These are phyloP conservation scores for Calonectria naviculata DNA, from an alignment of 2,329 filamentous ascomycete species.

Conservation along the genomic window DNA sequence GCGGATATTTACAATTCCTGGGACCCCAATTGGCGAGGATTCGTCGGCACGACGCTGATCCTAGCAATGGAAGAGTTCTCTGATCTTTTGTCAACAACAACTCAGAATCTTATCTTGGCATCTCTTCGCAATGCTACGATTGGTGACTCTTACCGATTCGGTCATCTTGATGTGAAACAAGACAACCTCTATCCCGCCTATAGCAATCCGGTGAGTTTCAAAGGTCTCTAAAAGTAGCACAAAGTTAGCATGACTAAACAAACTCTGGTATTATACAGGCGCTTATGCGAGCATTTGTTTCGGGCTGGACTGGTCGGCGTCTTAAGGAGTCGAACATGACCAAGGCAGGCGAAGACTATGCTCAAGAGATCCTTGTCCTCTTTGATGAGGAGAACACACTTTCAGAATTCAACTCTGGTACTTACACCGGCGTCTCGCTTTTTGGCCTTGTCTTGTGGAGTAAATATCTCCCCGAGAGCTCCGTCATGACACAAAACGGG, in stretches of 20 bases:
- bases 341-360: conserved; percentile 64
- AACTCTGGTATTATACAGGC: conserved; percentile 26
- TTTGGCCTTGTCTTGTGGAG: conserved; percentile 68
- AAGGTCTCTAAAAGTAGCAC: fast-evolving
- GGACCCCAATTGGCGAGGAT: conserved; percentile 75
- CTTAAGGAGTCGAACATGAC: conserved; percentile 70
- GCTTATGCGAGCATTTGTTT: conserved; percentile 72
- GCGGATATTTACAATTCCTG: conserved; percentile 66
- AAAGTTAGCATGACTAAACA: background rate
- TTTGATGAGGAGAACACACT: conserved; percentile 67
- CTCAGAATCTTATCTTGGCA: conserved; percentile 58
- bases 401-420: conserved; percentile 72
- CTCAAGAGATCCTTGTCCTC: conserved; percentile 64
- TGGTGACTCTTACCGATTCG: conserved; percentile 71
- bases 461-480: conserved; percentile 66
- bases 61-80: conserved; percentile 69
- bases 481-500: conserved; percentile 64
- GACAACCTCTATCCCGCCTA: conserved; percentile 74
- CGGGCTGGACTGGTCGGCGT: conserved; percentile 67
- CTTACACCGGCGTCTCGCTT: conserved; percentile 71
- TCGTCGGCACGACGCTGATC: conserved; percentile 69
- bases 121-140: conserved; percentile 65
- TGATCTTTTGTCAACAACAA: conserved; percentile 52
- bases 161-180: conserved; percentile 59
- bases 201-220: conserved; percentile 60